These are phyloP conservation scores for Lithospermum erythrorhizon DNA, from an alignment of 257 asterid genomes.

Conservation along the genomic window DNA sequence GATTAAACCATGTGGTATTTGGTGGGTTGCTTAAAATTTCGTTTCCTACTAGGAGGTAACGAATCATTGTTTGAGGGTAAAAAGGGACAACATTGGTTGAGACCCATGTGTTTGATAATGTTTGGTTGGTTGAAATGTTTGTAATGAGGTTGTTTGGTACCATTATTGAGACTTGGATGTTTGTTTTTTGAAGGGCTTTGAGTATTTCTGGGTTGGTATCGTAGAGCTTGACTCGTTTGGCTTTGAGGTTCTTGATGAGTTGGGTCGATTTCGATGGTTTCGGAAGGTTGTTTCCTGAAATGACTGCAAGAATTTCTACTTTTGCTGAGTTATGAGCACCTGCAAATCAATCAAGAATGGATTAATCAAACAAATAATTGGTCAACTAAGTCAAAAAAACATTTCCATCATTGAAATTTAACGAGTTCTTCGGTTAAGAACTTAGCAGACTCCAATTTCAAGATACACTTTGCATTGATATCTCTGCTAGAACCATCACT, in stretches of 20 bases:
- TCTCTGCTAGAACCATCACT: too few relatives aligned
- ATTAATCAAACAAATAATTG: not conserved
- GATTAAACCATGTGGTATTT: constrained; percentile 65
- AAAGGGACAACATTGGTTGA: constrained; percentile 46
- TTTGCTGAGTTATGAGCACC: constrained; percentile 41
- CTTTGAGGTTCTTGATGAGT: constrained; percentile 48
- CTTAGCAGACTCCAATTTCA: too few relatives aligned
- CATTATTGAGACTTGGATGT: constrained; percentile 71
- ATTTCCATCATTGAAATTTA: not conserved
- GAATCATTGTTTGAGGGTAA: constrained; percentile 61
- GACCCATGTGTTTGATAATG: constrained; percentile 72
- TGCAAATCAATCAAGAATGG: constrained; percentile 13
- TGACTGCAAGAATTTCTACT: constrained; percentile 83
- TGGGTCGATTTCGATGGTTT: constrained; percentile 37
- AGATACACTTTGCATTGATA: too few relatives aligned
- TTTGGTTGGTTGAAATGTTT: constrained; percentile 49
- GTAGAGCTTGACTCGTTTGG: constrained; percentile 70
- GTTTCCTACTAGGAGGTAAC: constrained; percentile 85
- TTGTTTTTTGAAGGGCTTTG: constrained; percentile 43
- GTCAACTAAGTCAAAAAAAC: not conserved
- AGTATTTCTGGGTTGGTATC: constrained; percentile 58
- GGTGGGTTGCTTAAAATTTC: constrained; percentile 71
- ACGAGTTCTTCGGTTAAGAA: not conserved
- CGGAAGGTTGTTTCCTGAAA: constrained; percentile 80
- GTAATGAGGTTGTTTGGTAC: constrained; percentile 68